These are phyloP conservation scores for Heliosperma pusillum DNA, from an alignment of 148 eudicot species.

Conservation along the genomic window DNA sequence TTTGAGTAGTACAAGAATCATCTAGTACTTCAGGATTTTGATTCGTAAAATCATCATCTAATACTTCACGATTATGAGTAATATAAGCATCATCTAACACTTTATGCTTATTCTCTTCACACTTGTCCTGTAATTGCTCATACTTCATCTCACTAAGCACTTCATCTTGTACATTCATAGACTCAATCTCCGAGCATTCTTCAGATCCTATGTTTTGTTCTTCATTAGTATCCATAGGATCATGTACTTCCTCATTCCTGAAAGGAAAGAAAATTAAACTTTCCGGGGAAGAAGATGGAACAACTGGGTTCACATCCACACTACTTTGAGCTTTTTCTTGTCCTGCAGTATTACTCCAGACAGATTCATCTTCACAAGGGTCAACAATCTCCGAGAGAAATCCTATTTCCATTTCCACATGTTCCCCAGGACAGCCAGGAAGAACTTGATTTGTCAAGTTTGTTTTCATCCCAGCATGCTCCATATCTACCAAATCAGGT, in stretches of 20 bases:
- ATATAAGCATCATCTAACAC: slow-evolving; percentile 18
- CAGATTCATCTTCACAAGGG: slow-evolving; percentile 15
- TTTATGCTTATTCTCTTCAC: slow-evolving; percentile 29
- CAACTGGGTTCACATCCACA: slow-evolving; percentile 9
- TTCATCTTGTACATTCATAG: slow-evolving; percentile 16
- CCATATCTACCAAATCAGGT: slow-evolving; percentile 26
- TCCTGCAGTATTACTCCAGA: neutral
- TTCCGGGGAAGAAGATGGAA: slow-evolving; percentile 11
- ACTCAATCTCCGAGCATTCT: slow-evolving; percentile 19
- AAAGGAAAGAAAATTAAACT: slow-evolving; percentile 21
- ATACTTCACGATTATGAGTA: slow-evolving; percentile 21
- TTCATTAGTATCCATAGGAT: slow-evolving; percentile 2
- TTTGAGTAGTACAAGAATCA: slow-evolving; percentile 24
- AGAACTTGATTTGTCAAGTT: slow-evolving; percentile 26
- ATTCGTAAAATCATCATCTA: slow-evolving; percentile 5
- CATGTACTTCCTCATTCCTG: slow-evolving; percentile 12
- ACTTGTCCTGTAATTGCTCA: slow-evolving; percentile 28
- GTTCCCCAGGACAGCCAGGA: slow-evolving; percentile 18
- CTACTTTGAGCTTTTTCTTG: slow-evolving; percentile 15
- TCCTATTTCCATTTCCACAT: slow-evolving; percentile 20
- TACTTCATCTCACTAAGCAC: slow-evolving; percentile 23
- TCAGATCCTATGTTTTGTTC: slow-evolving; percentile 19
- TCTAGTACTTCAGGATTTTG: slow-evolving; percentile 22
- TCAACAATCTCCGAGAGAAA: slow-evolving; percentile 24
- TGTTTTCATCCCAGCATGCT: slow-evolving; percentile 20